Evolutionary conservation across 148 eudicot species (phyloP), one percentile per base, ranked within the genome.

Genomic region (Euryodendron excelsum): DNA sequence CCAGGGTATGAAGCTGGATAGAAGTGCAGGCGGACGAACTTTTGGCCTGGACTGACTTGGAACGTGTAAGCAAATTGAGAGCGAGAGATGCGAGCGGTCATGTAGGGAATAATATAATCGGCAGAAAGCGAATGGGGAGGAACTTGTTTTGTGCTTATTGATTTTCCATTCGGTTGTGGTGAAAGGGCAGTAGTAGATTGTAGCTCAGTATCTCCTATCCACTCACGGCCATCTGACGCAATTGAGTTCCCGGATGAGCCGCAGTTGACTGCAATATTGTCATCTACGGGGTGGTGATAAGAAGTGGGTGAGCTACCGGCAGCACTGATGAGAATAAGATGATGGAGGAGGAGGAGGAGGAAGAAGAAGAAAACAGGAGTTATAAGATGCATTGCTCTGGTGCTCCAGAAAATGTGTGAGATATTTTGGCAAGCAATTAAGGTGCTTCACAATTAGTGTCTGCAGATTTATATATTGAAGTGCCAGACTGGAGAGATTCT

Each of bases 1-100:
- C 81, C 76, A 5, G 48, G 63, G 69, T 78, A 78, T 20, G 44
- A 78, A 56, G 62, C 76, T 69, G 74, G 81, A 9, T 78, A 20
- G 69, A 31, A 30, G 59, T 78, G 81, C 41, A 78, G 58, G 76
- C 81, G 81, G 75, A 78, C 58, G 59, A 78, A 71, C n/a, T 78
- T 78, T 36, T 78, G 81, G 36, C 81, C 81, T 15, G 73, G 82
- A 1, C 27, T 68, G 67, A 80, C 82, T 18, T 45, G 59, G 74
- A 80, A 74, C n/a, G 30, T 56, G 25, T 80, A 80, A 36, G 52
- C 63, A 27, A 80, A 74, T 37, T 66, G 33, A 23, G 60, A 77
- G 36, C 47, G 55, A 45, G 82, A 80, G 4, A 67, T 48, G 27
- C 78, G 74, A 55, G 78, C 82, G 33, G 78, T 74, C 77, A 28